Percentiles rank a stretch among this genome's conserved stretches.
Conservation (phyloP, 768 basidiomycete genomes). For the Suillus lakei region DNA sequence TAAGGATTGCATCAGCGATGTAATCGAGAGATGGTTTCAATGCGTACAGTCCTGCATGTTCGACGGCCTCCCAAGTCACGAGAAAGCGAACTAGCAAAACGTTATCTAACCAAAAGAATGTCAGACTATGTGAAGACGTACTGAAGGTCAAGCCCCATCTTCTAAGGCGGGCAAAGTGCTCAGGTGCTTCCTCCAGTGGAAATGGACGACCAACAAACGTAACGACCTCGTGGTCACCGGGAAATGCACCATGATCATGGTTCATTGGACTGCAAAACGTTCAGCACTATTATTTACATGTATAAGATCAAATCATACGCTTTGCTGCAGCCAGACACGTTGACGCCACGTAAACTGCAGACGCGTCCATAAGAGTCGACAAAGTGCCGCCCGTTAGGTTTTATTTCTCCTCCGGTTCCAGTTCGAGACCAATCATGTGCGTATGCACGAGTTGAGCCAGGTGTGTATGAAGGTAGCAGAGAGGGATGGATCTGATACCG, state of each 20-base stretch:
- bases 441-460: conserved; percentile 55
- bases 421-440: conserved; percentile 75
- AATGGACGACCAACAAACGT: conserved; percentile 94
- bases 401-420: conserved; percentile 60
- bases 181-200: conserved; percentile 84
- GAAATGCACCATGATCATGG: conserved; percentile 71
- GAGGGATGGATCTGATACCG: conserved; percentile 51
- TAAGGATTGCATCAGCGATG: conserved; percentile 4
- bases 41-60: conserved; percentile 90
- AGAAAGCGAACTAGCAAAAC: conserved; percentile 76
- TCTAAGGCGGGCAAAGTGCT: conserved; percentile 78
- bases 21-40: neutral
- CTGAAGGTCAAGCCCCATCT: conserved; percentile 90
- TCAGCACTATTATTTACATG: neutral
- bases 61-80: conserved; percentile 96
- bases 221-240: conserved; percentile 62
- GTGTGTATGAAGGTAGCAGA: conserved; percentile 42
- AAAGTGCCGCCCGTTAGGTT: conserved; percentile 77
- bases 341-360: conserved; percentile 82
- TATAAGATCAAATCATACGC: conserved; percentile 51
- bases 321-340: conserved; percentile 84
- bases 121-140: conserved; percentile 41
- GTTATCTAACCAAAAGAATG: neutral
- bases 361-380: conserved; percentile 82
- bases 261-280: conserved; percentile 59